phyloP scores from a whole-genome alignment of 805 yeast genomes.

The Ogataea pini region DNA sequence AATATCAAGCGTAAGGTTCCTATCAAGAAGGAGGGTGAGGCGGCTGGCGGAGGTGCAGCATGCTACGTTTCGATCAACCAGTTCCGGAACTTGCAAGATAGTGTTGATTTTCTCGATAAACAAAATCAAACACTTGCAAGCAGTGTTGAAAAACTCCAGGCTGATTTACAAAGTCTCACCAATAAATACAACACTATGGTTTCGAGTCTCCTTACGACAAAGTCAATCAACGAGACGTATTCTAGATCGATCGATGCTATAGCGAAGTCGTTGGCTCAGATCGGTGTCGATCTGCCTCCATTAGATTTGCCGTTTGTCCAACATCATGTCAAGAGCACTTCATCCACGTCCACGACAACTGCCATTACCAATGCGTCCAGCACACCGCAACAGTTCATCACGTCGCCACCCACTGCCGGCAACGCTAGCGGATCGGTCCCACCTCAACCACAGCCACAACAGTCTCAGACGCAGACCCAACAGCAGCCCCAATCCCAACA shows the following conservation, averaged over 20 bases:
- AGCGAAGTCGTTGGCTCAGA: conserved; percentile 48
- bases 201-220: conserved; percentile 58
- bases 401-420: conserved; percentile 8
- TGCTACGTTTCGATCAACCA: conserved; percentile 26
- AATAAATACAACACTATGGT: conserved; percentile 65
- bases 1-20: conserved; percentile 86
- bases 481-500: conserved; percentile 14
- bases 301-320: conserved; percentile 51
- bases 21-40: conserved; percentile 33
- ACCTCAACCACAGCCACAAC: neutral
- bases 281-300: conserved; percentile 70
- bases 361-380: conserved; percentile 7
- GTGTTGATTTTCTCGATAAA: conserved; percentile 32
- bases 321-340: conserved; percentile 11
- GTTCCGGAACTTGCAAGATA: conserved; percentile 29
- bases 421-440: neutral
- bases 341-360: conserved; percentile 8
- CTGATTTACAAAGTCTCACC: conserved; percentile 45
- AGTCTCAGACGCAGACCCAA: conserved; percentile 14
- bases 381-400: conserved; percentile 14
- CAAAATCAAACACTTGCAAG: conserved; percentile 31
- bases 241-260: conserved; percentile 52
- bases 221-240: conserved; percentile 57
- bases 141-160: conserved; percentile 36
- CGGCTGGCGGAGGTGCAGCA: conserved; percentile 5